These are phyloP conservation scores for Clohesyomyces aquaticus DNA, from an alignment of 495 filamentous ascomycete genomes.

Conservation along the genomic window DNA sequence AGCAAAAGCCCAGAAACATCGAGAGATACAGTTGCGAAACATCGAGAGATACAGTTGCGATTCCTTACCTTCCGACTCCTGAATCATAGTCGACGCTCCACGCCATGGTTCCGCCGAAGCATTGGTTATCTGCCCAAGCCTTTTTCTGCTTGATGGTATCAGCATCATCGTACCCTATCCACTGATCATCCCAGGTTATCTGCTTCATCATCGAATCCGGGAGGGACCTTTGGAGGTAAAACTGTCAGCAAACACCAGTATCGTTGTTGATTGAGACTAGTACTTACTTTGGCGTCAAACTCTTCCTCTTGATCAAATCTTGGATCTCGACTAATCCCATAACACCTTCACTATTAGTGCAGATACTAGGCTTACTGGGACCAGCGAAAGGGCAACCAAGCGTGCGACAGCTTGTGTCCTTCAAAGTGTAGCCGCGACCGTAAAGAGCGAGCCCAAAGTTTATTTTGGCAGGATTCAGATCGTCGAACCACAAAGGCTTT, in stretches of 20 bases:
- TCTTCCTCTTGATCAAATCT: conserved; percentile 37
- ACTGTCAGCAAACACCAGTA: no score
- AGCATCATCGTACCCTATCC: conserved; percentile 49
- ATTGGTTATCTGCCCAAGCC: conserved; percentile 35
- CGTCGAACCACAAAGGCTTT: conserved; percentile 49
- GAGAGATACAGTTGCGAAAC: no score
- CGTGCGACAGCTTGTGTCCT: conserved; percentile 42
- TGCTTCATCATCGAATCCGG: conserved; percentile 15
- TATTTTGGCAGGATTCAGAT: conserved; percentile 45
- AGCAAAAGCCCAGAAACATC: no score
- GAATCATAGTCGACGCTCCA: conserved; percentile 48
- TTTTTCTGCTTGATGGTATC: conserved; percentile 40
- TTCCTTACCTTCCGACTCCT: no score
- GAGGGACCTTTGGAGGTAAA: no score
- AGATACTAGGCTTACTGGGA: neutral
- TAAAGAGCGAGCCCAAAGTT: conserved; percentile 53
- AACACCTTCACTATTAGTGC: conserved; percentile 24
- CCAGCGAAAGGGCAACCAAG: conserved; percentile 6
- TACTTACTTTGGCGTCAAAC: conserved; percentile 34
- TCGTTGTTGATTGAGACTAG: no score
- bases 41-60: no score
- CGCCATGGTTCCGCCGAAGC: conserved; percentile 48
- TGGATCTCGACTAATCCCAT: conserved; percentile 15
- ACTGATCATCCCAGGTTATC: conserved; percentile 41
- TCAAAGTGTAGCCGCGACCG: conserved; percentile 50